Evolutionary conservation across 148 eudicot genomes (phyloP).

Genomic region (Arbutus unedo): DNA sequence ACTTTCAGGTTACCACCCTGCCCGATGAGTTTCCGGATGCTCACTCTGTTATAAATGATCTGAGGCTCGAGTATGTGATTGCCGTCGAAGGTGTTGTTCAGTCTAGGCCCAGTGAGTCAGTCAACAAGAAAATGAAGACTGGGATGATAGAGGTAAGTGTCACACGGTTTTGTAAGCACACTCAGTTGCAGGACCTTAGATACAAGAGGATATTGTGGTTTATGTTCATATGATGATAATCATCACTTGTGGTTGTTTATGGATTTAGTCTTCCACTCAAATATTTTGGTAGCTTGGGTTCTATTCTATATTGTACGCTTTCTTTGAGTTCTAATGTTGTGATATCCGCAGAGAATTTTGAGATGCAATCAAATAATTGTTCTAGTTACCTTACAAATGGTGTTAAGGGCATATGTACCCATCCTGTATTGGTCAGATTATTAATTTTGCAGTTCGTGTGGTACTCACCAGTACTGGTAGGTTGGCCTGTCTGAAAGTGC

Average conservation of each 20-base stretch:
- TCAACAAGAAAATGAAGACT: slow-evolving; percentile 83
- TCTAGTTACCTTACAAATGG: neutral
- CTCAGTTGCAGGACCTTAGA: neutral
- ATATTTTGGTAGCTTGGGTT: neutral
- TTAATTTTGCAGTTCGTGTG: neutral
- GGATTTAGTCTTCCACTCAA: neutral
- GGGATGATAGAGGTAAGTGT: slow-evolving; percentile 73
- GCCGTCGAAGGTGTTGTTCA: slow-evolving; percentile 79
- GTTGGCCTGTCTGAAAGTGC: neutral
- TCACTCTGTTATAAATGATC: slow-evolving; percentile 56
- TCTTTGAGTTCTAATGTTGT: neutral
- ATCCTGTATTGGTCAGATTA: neutral
- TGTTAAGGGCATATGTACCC: neutral
- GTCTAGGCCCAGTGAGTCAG: slow-evolving; percentile 64
- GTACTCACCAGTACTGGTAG: neutral
- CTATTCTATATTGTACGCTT: neutral
- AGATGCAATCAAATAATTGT: slow-evolving; percentile 1
- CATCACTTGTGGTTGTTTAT: neutral
- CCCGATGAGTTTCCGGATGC: slow-evolving; percentile 91
- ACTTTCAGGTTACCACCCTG: slow-evolving; percentile 73
- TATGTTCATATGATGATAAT: neutral
- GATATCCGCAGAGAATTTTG: neutral
- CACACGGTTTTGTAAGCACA: neutral
- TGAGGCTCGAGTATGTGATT: slow-evolving; percentile 87
- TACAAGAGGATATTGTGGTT: neutral